These are phyloP conservation scores for Pseudogymnoascus sp. DNA, from an alignment of 2,329 filamentous ascomycete genomes.

Conservation along the genomic window DNA sequence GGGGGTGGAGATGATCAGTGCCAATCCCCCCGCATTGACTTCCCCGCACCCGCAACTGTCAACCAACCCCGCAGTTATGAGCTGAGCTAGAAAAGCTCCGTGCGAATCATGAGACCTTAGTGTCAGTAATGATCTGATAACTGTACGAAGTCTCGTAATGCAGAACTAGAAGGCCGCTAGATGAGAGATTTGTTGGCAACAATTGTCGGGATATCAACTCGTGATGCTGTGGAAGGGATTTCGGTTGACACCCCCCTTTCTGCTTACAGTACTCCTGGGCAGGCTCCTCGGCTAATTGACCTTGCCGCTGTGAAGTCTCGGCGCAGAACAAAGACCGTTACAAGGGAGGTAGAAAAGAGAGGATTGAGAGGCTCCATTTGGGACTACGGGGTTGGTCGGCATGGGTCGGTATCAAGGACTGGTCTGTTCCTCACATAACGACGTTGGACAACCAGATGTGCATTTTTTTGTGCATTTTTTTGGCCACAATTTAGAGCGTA, in stretches of 20 bases:
- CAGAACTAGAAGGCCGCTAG: neutral
- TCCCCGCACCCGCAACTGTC: conserved; percentile 4
- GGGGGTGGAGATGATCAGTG: neutral
- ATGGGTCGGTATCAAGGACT: neutral
- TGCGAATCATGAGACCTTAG: neutral
- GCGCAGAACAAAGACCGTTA: neutral
- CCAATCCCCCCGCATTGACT: conserved; percentile 2
- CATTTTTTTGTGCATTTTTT: too few species aligned
- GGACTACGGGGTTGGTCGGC: neutral
- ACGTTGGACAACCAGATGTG: neutral
- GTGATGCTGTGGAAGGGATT: neutral
- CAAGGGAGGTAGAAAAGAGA: neutral
- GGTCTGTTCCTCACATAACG: neutral
- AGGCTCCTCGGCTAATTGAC: neutral
- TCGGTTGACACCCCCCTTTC: neutral
- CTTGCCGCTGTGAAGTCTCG: neutral
- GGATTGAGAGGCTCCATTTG: neutral
- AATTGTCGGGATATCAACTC: neutral
- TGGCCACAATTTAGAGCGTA: neutral
- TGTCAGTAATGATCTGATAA: neutral
- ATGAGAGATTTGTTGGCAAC: neutral
- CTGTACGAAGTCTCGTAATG: neutral
- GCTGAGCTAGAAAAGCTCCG: neutral
- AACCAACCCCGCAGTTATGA: neutral
- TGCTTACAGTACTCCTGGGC: neutral